Percentiles rank a stretch among this genome's conserved stretches.
These are phyloP conservation scores for Fusarium verticillioides DNA, from an alignment of 2,329 filamentous ascomycete genomes.

Conservation along the genomic window DNA sequence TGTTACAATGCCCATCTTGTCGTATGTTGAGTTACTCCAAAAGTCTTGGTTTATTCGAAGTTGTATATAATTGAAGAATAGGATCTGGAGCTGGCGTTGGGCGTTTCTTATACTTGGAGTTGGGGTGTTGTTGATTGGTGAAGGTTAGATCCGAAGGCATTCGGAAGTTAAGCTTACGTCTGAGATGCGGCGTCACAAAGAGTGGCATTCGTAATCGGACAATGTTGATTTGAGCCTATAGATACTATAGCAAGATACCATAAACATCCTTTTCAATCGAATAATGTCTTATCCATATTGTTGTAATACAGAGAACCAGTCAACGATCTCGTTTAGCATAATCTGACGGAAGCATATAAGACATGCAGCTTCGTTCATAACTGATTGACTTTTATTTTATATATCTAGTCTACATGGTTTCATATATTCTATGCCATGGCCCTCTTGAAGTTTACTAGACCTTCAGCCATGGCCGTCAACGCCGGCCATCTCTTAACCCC, in stretches of 20 bases:
- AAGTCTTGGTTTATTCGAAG: rapidly evolving
- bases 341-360: rapidly evolving
- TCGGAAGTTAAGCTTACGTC: conserved; percentile 35
- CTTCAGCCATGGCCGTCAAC: not conserved
- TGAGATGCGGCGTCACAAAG: not conserved
- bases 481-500: not conserved
- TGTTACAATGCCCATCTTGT: conserved; percentile 28
- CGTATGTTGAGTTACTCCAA: not conserved
- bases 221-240: not conserved
- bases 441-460: not conserved
- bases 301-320: too few species aligned
- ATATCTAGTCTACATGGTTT: too few species aligned
- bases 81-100: not conserved
- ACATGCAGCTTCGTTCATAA: not conserved
- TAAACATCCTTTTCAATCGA: not conserved
- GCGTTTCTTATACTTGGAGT: conserved; percentile 12
- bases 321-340: not conserved
- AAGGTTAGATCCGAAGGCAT: conserved; percentile 37
- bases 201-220: not conserved
- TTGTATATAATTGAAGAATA: not conserved
- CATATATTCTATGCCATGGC: too few species aligned
- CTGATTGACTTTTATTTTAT: not conserved
- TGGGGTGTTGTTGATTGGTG: not conserved
- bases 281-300: not conserved
- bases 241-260: not conserved